Evolutionary conservation across 2,329 filamentous ascomycete genomes (phyloP).

Genomic region (Talaromyces verruculosus): DNA sequence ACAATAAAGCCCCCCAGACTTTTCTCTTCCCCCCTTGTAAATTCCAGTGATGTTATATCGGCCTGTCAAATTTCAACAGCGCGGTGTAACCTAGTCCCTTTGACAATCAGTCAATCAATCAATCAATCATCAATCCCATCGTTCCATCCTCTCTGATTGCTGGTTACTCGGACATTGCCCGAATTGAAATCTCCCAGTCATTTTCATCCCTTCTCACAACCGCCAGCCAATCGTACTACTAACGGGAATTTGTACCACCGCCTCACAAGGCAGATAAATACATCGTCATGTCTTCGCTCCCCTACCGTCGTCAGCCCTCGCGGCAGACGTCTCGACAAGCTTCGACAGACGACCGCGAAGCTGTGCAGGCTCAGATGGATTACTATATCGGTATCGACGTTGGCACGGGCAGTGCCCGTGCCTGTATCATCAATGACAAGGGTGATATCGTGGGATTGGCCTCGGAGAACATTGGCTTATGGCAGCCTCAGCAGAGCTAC

Average conservation of each 20-base stretch:
- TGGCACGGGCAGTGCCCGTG: constrained; percentile 89
- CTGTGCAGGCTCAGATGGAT: constrained; percentile 57
- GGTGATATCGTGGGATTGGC: constrained; percentile 79
- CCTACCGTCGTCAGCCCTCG: constrained; percentile 35
- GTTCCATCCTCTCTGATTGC: background rate
- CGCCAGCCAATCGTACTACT: background rate
- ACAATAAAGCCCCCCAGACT: background rate
- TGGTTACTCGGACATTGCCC: constrained; percentile 7
- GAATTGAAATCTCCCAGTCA: constrained; percentile 5
- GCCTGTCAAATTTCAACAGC: constrained; percentile 16
- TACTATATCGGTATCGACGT: constrained; percentile 89
- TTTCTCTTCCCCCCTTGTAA: background rate
- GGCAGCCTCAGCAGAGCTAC: constrained; percentile 73
- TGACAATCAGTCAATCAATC: background rate
- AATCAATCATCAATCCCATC: background rate
- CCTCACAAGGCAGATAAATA: background rate
- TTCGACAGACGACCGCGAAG: constrained; percentile 53
- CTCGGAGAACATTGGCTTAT: constrained; percentile 73
- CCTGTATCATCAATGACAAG: constrained; percentile 88
- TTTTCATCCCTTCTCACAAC: background rate
- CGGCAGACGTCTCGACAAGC: constrained; percentile 39
- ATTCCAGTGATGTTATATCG: constrained; percentile 9
- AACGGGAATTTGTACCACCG: constrained; percentile 14
- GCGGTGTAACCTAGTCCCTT: constrained; percentile 20
- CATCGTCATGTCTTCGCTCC: constrained; percentile 35